These are phyloP conservation scores for Arthromyces matolae DNA, from an alignment of 768 basidiomycete species.

Conservation along the genomic window DNA sequence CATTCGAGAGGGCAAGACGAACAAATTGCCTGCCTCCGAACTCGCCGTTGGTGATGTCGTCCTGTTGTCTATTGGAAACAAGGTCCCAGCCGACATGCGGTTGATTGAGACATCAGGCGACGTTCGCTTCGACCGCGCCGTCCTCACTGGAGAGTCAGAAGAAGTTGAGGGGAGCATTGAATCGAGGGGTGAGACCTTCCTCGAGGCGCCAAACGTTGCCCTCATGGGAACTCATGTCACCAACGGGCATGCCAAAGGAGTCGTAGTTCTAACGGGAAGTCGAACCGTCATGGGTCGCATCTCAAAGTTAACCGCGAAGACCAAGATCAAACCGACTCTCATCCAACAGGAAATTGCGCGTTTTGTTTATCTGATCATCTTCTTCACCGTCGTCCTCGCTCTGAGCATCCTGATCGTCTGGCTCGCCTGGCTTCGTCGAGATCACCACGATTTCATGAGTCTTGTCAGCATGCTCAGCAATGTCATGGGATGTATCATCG, in stretches of 20 bases:
- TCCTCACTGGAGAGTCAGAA: slow-evolving; percentile 50
- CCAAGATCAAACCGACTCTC: slow-evolving; percentile 43
- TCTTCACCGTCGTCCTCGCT: slow-evolving; percentile 35
- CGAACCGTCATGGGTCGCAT: slow-evolving; percentile 50
- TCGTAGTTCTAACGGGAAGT: slow-evolving; percentile 41
- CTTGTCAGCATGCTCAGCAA: slow-evolving; percentile 51
- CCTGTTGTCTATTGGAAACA: slow-evolving; percentile 15
- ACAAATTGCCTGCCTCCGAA: slow-evolving; percentile 13
- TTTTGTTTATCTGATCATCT: slow-evolving; percentile 51
- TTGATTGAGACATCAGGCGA: slow-evolving; percentile 50
- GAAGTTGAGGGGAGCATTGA: slow-evolving; percentile 43
- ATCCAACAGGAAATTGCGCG: slow-evolving; percentile 47
- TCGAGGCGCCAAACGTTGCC: slow-evolving; percentile 45
- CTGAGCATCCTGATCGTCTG: slow-evolving; percentile 40
- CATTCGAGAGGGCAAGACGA: slow-evolving; percentile 13
- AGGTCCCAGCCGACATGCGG: slow-evolving; percentile 40
- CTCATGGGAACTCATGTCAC: slow-evolving; percentile 42
- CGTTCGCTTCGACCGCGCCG: slow-evolving; percentile 48
- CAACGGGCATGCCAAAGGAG: slow-evolving; percentile 37
- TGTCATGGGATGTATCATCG: slow-evolving; percentile 44
- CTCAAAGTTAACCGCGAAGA: slow-evolving; percentile 48
- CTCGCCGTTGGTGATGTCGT: slow-evolving; percentile 16
- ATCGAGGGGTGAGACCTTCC: slow-evolving; percentile 47
- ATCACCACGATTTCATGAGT: slow-evolving; percentile 43
- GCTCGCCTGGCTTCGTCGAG: slow-evolving; percentile 40